Evolutionary conservation across 257 asterid species (phyloP).

Genomic region (Nicotiana sylvestris): DNA sequence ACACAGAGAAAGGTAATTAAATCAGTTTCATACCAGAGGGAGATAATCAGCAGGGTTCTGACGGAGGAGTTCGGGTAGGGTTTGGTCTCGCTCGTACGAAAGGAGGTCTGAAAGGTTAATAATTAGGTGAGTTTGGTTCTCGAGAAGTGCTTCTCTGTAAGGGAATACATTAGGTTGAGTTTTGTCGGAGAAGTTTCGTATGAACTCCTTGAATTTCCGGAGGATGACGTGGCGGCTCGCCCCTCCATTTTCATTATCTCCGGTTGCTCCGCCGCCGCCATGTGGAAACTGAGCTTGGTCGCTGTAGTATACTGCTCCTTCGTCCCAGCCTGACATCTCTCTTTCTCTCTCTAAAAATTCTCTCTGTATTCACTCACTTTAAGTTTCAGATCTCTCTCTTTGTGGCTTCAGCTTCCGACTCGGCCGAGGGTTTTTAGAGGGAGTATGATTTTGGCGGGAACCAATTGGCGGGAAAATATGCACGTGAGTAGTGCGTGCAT

Average conservation of each 20-base stretch:
- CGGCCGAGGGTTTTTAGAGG: not conserved
- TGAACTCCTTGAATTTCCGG: slow-evolving; percentile 89
- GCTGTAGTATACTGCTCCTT: slow-evolving; percentile 84
- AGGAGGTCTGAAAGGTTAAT: slow-evolving; percentile 81
- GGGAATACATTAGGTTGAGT: slow-evolving; percentile 80
- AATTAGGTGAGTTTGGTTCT: slow-evolving; percentile 64
- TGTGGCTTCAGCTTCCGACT: not conserved
- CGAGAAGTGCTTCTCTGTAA: slow-evolving; percentile 78
- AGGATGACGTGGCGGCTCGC: slow-evolving; percentile 69
- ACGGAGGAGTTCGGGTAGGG: slow-evolving; percentile 76
- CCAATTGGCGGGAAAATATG: slow-evolving; percentile 55
- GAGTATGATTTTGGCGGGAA: slow-evolving; percentile 57
- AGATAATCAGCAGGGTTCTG: slow-evolving; percentile 87
- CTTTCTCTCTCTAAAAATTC: not conserved
- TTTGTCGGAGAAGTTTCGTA: slow-evolving; percentile 71
- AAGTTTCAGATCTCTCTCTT: not conserved
- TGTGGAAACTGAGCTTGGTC: slow-evolving; percentile 92
- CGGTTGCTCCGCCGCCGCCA: slow-evolving; percentile 38
- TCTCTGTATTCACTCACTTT: not conserved
- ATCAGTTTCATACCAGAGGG: slow-evolving; percentile 51
- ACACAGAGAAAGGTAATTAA: not conserved
- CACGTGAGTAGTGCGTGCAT: slow-evolving; percentile 24
- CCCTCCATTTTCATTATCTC: slow-evolving; percentile 38
- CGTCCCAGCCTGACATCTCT: slow-evolving; percentile 94
- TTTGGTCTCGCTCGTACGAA: slow-evolving; percentile 77